A percentile compares a stretch with the other conserved stretches of the same genome.
phyloP scores from a whole-genome alignment of 257 asterid genomes.

The Solanum lignicaule region DNA sequence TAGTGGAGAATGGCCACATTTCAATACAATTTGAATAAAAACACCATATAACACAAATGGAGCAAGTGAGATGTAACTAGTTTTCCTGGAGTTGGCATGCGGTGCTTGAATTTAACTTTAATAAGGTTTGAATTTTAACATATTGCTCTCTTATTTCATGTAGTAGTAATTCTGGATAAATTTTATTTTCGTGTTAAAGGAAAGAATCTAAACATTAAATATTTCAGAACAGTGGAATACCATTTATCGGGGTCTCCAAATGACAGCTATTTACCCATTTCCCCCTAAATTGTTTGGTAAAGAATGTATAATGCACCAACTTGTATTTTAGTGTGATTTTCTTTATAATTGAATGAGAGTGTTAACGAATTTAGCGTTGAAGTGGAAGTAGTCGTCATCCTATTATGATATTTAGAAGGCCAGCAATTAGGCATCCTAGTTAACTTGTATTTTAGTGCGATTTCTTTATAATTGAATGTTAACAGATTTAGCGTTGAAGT shows the following conservation, averaged over 20 bases:
- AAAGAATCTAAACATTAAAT: not conserved
- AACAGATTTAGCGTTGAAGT: not conserved
- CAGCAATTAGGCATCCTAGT: not conserved
- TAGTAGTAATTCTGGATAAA: not conserved
- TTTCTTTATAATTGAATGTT: not conserved
- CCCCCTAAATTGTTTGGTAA: not conserved
- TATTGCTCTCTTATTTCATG: not conserved
- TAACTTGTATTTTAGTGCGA: not conserved
- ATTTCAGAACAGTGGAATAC: not conserved
- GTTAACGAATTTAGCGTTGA: not conserved
- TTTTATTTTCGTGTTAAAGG: not conserved
- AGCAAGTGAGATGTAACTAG: not conserved
- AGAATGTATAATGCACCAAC: not conserved
- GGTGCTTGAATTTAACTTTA: not conserved
- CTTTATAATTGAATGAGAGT: not conserved
- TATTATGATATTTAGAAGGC: not conserved
- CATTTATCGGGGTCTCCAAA: not conserved
- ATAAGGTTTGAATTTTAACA: not conserved
- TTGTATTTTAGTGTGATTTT: not conserved
- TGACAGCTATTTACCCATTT: not conserved
- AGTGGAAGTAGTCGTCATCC: not conserved
- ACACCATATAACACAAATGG: not conserved
- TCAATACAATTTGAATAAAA: not conserved
- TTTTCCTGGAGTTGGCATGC: not conserved
- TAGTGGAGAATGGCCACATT: not conserved